Evolutionary conservation across 768 basidiomycete genomes (phyloP), one percentile per base, ranked within the genome.

Genomic region (Lenzites betulinus): DNA sequence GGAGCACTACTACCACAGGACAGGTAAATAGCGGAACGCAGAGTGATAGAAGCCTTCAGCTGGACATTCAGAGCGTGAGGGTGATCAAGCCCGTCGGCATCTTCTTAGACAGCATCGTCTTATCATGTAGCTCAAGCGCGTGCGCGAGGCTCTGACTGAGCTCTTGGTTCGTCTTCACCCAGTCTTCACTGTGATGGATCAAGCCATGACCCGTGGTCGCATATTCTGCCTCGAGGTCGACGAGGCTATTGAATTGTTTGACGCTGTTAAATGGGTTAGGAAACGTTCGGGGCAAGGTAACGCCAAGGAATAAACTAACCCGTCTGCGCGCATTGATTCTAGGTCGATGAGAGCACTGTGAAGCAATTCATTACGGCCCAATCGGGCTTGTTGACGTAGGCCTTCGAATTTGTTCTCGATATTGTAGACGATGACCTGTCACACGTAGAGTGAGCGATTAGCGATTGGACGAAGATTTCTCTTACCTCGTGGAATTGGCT

Each of bases 171-270:
- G 72, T 69, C 58, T 79, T 76, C 51, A 74, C 71, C 55, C 81
- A 70, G 18, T 79, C 79, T 39, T 81, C 80, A 61, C 80, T 73
- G 20, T 72, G 73, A 48, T 68, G 64, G 49, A 76, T 68, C 36
- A 84, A 71, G 30, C 76, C 71, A 43, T 75, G 73, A 58, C 80
- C 75, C 54, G 76, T 74, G 25, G 60, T 70, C 38, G 80, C 75
- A 63, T 87, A 88, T 54, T 81, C 79, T 54, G 78, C 77, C 65
- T 87, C 83, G 18, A 87, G 76, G 54, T 79, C 78, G 30, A 88
- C 78, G 30, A 89, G 70, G 15, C 62, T 69, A 65, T 87, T 83
- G 70, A 82, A 86, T 64, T 83, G 78, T 20, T 64, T 70, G 42
- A 77, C 75, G 54, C 87, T 89, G 7, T 12, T 13, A 26, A 33